Evolutionary conservation across 2,329 filamentous ascomycete genomes (phyloP).

Genomic region (Sarocladium strictum): DNA sequence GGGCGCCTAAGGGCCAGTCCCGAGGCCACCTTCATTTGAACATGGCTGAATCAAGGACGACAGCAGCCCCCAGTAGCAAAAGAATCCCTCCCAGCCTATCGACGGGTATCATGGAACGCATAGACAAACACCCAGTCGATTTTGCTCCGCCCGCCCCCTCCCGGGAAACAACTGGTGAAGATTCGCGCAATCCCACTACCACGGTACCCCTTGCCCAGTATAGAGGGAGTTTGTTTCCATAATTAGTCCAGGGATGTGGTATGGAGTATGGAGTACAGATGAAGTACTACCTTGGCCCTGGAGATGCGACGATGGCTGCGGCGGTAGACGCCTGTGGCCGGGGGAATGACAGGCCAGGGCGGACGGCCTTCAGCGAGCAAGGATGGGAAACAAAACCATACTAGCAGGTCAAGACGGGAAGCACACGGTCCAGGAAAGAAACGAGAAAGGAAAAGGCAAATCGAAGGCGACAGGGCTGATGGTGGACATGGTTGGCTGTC

Average conservation of each 20-base stretch:
- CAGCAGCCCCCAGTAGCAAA: not conserved
- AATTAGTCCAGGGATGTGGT: no score
- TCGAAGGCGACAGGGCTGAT: not conserved
- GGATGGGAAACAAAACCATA: no score
- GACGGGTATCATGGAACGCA: not conserved
- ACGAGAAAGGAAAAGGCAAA: no score
- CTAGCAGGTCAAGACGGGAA: no score
- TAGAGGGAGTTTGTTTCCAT: not conserved
- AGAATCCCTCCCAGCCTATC: not conserved
- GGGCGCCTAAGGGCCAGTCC: not conserved
- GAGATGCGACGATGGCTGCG: conserved; percentile 3
- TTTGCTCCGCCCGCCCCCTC: not conserved
- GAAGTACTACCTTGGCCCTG: not conserved
- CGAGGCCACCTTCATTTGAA: not conserved
- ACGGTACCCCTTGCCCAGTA: not conserved
- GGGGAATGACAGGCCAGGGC: conserved; percentile 10
- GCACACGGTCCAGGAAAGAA: no score
- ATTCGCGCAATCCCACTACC: not conserved
- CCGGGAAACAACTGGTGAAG: not conserved
- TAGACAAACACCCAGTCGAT: not conserved
- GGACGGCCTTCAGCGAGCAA: no score
- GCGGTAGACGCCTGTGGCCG: conserved; percentile 10
- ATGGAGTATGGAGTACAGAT: not conserved
- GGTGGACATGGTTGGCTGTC: not conserved
- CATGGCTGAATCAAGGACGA: not conserved